Evolutionary conservation across 495 filamentous ascomycete species (phyloP).

Genomic region (Cudoniella acicularis): DNA sequence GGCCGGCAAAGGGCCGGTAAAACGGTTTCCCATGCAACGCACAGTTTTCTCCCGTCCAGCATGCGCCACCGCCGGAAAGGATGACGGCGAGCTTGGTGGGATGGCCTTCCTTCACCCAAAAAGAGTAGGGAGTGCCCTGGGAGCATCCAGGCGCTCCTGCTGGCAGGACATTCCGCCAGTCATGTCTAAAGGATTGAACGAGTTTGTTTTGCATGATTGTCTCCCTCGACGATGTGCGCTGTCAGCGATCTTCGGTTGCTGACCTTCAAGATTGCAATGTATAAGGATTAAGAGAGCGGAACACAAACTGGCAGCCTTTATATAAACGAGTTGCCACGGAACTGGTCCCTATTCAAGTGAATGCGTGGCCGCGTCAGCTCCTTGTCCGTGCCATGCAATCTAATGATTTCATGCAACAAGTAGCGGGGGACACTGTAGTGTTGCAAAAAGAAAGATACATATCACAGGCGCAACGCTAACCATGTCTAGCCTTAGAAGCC

Average conservation of each 20-base stretch:
- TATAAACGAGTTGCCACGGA: not conserved
- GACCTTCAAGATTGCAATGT: not conserved
- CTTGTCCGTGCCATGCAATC: not conserved
- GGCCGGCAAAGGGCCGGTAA: not conserved
- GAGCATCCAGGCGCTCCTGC: not conserved
- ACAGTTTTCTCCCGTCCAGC: not conserved
- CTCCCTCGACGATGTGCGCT: too few species aligned
- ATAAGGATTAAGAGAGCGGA: not conserved
- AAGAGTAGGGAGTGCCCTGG: not conserved
- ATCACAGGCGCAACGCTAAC: not conserved
- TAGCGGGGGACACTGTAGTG: too few species aligned
- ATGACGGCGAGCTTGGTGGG: not conserved
- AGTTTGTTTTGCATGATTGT: not conserved
- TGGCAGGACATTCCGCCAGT: not conserved
- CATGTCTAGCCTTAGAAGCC: not conserved
- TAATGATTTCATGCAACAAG: too few species aligned
- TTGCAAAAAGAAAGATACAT: too few species aligned
- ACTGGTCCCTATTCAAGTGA: too few species aligned
- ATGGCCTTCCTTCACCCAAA: not conserved
- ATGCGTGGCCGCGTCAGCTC: too few species aligned
- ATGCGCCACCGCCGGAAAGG: not conserved
- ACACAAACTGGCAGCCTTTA: not conserved
- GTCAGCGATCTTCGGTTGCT: too few species aligned
- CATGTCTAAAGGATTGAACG: not conserved
- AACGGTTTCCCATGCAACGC: not conserved